phyloP scores from a whole-genome alignment of 495 filamentous ascomycete species.

The Neohortaea acidophila region DNA sequence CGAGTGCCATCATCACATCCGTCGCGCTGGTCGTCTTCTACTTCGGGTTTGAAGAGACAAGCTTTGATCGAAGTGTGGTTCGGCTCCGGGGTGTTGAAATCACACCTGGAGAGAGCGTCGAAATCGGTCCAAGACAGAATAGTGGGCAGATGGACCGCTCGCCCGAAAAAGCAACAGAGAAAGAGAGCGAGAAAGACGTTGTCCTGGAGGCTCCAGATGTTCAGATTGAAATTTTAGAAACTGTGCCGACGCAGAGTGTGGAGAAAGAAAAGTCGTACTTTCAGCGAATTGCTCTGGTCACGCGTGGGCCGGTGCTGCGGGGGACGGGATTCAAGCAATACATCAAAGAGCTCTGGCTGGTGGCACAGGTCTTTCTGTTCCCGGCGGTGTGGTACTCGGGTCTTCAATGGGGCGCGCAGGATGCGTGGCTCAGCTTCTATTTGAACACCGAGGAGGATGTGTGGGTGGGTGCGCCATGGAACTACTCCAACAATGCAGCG shows the following conservation, averaged over 20 bases:
- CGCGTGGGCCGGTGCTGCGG: constrained; percentile 2
- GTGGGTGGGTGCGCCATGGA: constrained; percentile 23
- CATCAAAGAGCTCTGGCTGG: constrained; percentile 10
- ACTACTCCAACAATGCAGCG: constrained; percentile 19
- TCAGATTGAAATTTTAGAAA: too few species aligned
- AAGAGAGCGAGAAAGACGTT: not conserved
- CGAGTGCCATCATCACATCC: constrained; percentile 23
- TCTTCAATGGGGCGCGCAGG: constrained; percentile 28
- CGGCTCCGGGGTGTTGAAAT: too few species aligned
- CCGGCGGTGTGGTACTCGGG: constrained; percentile 24
- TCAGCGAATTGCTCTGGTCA: constrained; percentile 4
- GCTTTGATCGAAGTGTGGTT: constrained; percentile 5
- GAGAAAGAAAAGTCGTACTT: constrained; percentile 3
- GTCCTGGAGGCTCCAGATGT: not conserved
- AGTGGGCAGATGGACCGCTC: too few species aligned
- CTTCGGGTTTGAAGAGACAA: constrained; percentile 6
- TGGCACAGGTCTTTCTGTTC: constrained; percentile 25
- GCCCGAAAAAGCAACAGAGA: not conserved
- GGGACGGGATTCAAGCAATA: constrained; percentile 7
- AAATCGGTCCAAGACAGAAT: too few species aligned
- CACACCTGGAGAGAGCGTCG: too few species aligned
- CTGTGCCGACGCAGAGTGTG: not conserved
- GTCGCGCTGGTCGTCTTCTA: constrained; percentile 18
- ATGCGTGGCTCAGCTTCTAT: constrained; percentile 30
- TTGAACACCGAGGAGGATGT: constrained; percentile 27